phyloP scores from a whole-genome alignment of 2,329 filamentous ascomycete genomes.

The Xylariaceae sp. region DNA sequence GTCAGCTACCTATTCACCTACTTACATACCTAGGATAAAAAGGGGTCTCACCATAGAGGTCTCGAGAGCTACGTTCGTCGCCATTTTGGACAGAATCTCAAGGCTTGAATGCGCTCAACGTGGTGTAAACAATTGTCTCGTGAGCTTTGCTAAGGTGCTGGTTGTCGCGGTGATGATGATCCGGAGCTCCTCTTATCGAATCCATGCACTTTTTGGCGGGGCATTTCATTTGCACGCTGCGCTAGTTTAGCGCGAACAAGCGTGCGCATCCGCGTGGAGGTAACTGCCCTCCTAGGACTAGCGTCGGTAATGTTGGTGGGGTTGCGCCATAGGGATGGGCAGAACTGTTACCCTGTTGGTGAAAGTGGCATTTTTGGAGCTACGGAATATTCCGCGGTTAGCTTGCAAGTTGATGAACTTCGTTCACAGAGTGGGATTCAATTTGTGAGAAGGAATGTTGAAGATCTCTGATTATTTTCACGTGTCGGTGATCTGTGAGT shows the following conservation, averaged over 20 bases:
- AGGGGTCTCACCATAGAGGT: too few species aligned
- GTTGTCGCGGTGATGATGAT: neutral
- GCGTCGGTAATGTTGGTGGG: neutral
- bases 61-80: conserved; percentile 73
- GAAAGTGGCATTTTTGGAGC: neutral
- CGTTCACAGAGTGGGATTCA: too few species aligned
- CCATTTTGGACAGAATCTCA: conserved; percentile 46
- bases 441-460: too few species aligned
- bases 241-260: neutral
- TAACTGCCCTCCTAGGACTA: neutral
- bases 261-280: neutral
- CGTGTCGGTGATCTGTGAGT: too few species aligned
- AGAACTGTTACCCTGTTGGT: neutral
- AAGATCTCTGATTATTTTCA: too few species aligned
- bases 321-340: neutral
- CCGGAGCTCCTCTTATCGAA: conserved; percentile 1
- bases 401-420: too few species aligned
- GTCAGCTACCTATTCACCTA: too few species aligned
- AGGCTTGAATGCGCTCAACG: neutral
- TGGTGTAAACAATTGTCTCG: neutral
- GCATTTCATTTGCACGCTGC: conserved; percentile 1
- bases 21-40: too few species aligned
- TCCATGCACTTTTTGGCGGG: conserved; percentile 16
- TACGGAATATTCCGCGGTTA: neutral
- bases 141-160: neutral